These are phyloP conservation scores for Coleophoma eucalyptorum DNA, from an alignment of 2,329 filamentous ascomycete genomes.

Conservation along the genomic window DNA sequence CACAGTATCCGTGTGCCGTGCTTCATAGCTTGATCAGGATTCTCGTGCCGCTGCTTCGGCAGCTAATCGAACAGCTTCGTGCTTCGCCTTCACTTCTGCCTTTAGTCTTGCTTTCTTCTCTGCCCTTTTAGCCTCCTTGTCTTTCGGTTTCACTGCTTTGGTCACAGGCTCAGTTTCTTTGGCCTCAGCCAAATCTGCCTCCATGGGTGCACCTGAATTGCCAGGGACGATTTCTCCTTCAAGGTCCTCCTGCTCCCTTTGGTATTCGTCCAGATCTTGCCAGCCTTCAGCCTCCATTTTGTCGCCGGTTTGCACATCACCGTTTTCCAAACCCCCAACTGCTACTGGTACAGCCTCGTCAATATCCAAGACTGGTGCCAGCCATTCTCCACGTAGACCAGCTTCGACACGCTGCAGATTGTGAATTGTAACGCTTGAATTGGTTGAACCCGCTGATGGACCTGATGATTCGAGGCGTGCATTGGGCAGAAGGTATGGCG, in stretches of 20 bases:
- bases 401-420: conserved; percentile 48
- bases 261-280: conserved; percentile 31
- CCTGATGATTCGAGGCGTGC: conserved; percentile 26
- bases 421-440: conserved; percentile 41
- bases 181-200: conserved; percentile 33
- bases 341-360: conserved; percentile 21
- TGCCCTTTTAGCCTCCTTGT: conserved; percentile 32
- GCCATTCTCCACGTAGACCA: conserved; percentile 45
- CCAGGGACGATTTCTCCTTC: conserved; percentile 18
- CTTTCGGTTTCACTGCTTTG: conserved; percentile 30
- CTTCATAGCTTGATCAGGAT: background rate
- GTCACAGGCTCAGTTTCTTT: conserved; percentile 27
- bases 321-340: conserved; percentile 19
- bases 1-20: background rate
- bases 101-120: conserved; percentile 41
- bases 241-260: conserved; percentile 26
- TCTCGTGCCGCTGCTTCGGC: conserved; percentile 8
- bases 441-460: conserved; percentile 19
- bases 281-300: conserved; percentile 24
- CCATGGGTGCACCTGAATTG: conserved; percentile 28
- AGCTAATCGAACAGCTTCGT: conserved; percentile 22
- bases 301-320: conserved; percentile 17
- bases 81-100: conserved; percentile 42
- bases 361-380: conserved; percentile 36
- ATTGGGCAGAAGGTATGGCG: conserved; percentile 27